Evolutionary conservation across 106 monocot genomes (phyloP), one percentile per base, ranked within the genome.

Genomic region (Dendrobium chrysotoxum): DNA sequence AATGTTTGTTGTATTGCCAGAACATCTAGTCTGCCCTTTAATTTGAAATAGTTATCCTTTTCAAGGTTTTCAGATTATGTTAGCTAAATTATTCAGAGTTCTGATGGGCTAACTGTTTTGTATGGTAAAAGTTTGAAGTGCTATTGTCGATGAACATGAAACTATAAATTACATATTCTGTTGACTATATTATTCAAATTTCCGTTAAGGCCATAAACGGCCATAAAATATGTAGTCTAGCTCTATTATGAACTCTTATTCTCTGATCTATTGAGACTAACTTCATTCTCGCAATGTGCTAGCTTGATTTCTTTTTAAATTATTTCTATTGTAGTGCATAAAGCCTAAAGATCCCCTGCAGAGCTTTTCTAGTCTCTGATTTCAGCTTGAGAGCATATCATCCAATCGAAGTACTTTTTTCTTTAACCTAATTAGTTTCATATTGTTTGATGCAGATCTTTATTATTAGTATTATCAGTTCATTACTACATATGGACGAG

Each of bases 381-480:
- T 77, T 77, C 31, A 40, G 26, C 25, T 71, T 15, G 0, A 28
- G 31, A 35, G 70, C n/a, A 65, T 70, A 28, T 31, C 31, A 70
- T 15, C 11, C 28, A 70, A 39, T 16, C 0, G 12, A 76, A 47
- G 76, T 11, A 46, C 21, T 76, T 0, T 23, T 76, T 76, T 47
- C 21, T 76, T 16, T 76, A 2, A 47, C 26, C 45, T 47, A 75
- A 50, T 47, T 80, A 17, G 40, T 41, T 50, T 15, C 17, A 72
- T 73, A 4, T 65, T 82, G 41, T 72, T 79, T 53, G 54, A 77
- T 80, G 57, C 88, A 98, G 97, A 84, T 98, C 40, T 98, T 90
- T 79, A 83, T 91, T 81, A 83, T 92, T 83, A 89, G 91, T 83
- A 90, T 98, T 82, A 44, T 98, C 79, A 83, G 76, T 25, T 91